A percentile compares a stretch with the other conserved stretches of the same genome.
These are phyloP conservation scores for Celoporthe dispersa DNA, from an alignment of 2,329 filamentous ascomycete genomes.

Conservation along the genomic window DNA sequence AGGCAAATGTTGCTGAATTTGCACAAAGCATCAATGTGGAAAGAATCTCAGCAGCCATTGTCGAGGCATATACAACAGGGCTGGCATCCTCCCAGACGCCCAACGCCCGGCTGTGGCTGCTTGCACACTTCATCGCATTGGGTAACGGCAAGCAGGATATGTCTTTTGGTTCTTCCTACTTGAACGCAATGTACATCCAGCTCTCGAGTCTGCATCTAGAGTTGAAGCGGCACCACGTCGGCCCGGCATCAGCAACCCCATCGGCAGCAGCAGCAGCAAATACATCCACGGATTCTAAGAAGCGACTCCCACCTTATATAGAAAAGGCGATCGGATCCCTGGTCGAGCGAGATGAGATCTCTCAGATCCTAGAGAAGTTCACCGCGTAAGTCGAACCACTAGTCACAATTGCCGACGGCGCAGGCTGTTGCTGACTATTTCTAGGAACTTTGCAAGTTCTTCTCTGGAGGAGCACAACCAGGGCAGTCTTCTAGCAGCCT, in stretches of 20 bases:
- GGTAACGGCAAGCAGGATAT: constrained; percentile 45
- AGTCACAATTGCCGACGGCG: neutral
- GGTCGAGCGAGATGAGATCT: constrained; percentile 76
- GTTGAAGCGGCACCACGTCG: constrained; percentile 54
- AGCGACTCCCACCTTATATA: constrained; percentile 59
- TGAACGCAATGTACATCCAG: constrained; percentile 59
- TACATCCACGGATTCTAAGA: constrained; percentile 34
- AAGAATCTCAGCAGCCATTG: constrained; percentile 48
- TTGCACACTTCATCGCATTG: constrained; percentile 69
- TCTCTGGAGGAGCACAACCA: constrained; percentile 52
- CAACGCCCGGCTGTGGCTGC: constrained; percentile 62
- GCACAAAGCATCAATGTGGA: constrained; percentile 44
- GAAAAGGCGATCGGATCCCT: constrained; percentile 69
- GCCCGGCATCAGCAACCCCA: constrained; percentile 35
- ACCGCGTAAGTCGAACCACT: constrained; percentile 41
- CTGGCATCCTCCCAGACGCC: constrained; percentile 37
- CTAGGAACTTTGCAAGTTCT: constrained; percentile 38
- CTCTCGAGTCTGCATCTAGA: constrained; percentile 56
- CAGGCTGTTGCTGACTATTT: constrained; percentile 1
- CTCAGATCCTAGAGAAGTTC: constrained; percentile 57
- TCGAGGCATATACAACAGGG: constrained; percentile 40
- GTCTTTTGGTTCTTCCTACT: constrained; percentile 45
- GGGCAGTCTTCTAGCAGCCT: constrained; percentile 79
- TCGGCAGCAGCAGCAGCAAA: constrained; percentile 34
- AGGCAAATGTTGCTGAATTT: constrained; percentile 44